Base-by-base conservation (phyloP, 139 green algal species). In the Chlorella sp. region DNA sequence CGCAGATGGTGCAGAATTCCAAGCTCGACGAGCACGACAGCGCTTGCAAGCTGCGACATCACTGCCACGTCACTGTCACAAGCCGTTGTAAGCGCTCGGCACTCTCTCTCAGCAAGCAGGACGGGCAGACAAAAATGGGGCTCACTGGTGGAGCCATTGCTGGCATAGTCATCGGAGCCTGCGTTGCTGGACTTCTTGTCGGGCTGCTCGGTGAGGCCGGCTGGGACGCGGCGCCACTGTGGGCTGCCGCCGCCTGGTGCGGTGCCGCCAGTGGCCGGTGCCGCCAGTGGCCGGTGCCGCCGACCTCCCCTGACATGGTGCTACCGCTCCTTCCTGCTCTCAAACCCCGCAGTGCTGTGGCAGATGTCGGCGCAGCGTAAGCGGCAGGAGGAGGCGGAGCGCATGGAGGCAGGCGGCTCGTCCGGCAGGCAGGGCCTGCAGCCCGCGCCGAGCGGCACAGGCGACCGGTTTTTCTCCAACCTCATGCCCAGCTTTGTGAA, bases 381-480 rank as follows among this genome's bases (percentile, higher is more conserved):
- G n/a, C 65, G 68, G 34, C 34, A 85, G 62, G 44, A 80, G 36
- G 32, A n/a, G 32, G 51, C 51, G 14, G 51, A 60, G 9, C 51
- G 51, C 22, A 26, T 60, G 51, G 32, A 84, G 43, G 43, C 34
- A 34, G 69, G 73, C 16, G 36, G 38, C 16, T n/a, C 84, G 73
- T 24, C 44, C 34, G 44, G 65, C 78, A 76, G 32, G 26, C 24
- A 32, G 24, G 26, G 32, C 0, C n/a, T 86, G n/a, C 1, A 17
- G n/a, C n/a, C 44, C 9, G 82, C 82, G 14, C n/a, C 73, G 2
- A 82, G 70, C 58, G 67, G 24, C 44, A 83, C 73, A 32, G 82
- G 82, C n/a, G 84, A 88, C 28, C 64, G 67, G 14, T 88, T 88
- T 2, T 82, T 85, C n/a, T 56, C 36, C 16, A 88, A 88, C 44